Evolutionary conservation across 805 yeast genomes (phyloP), one percentile per base, ranked within the genome.

Genomic region (Trichomonascus vanleenenianus): DNA sequence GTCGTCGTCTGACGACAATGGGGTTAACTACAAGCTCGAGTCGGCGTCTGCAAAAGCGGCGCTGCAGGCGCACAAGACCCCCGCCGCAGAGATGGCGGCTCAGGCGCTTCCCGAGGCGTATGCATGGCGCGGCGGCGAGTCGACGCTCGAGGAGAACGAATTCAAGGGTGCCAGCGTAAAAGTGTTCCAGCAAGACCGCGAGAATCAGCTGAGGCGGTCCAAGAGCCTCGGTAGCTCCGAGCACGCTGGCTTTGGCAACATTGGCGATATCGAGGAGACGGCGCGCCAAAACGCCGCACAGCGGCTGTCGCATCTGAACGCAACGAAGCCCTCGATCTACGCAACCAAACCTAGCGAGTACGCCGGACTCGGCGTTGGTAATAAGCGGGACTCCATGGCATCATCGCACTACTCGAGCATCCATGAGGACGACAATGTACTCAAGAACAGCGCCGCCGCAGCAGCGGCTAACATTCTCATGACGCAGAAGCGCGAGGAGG

Each of bases 81-180:
- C 58, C 15, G 68, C 63, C 39, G 57, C 56, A 40, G 64, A 57
- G 16, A 53, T 54, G 49, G 68, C 61, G 20, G 63, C 62, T 40
- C 50, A 50, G 41, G 56, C 57, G 42, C 50, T 62, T 39, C 62
- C 64, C 30, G 66, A 63, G n/a, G 66, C 65, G 39, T 63, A 63
- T 53, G 50, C 46, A 20, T 63, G 62, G 61, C 50, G 55, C 41
- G 55, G 51, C 16, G 38, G 53, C 37, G 46, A 45, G 38, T 45
- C 48, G 32, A 40, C 37, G 16, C 37, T 9, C 34, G 15, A 11
- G 6, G n/a, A 12, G 15, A 3, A 11, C 34, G 34, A 14, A 10
- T 11, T 11, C 34, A 30, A 43, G 39, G 48, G 35, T 18, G 50
- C 50, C 25, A 44, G 47, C 22, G 42, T 44, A 22, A 34, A 44